Evolutionary conservation across 306 rosid species (phyloP).

Genomic region (Albizia julibrissin): DNA sequence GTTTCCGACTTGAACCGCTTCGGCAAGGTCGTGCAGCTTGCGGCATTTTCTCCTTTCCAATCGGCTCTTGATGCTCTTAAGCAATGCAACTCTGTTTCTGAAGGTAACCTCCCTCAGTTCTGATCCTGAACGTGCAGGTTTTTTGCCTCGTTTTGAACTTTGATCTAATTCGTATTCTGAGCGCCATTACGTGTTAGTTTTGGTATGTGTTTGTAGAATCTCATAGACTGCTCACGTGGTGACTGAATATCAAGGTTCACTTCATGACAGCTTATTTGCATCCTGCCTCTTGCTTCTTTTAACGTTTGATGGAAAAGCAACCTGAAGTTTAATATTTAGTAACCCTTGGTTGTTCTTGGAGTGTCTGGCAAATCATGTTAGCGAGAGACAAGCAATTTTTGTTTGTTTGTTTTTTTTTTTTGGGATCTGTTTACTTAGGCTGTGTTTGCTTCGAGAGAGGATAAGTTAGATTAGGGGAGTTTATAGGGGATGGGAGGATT

Average conservation of each 20-base stretch:
- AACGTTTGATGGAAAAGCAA: not conserved
- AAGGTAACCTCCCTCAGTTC: conserved; percentile 50
- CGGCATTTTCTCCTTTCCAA: conserved; percentile 78
- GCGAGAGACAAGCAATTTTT: not conserved
- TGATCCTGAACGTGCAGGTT: not conserved
- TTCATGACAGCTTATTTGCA: not conserved
- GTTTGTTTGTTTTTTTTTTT: not conserved
- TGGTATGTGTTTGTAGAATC: not conserved
- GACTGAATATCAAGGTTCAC: not conserved
- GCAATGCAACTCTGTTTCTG: conserved; percentile 83
- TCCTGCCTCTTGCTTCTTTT: not conserved
- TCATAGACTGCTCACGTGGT: not conserved
- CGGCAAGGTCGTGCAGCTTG: conserved; percentile 86
- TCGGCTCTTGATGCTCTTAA: conserved; percentile 88
- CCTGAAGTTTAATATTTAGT: not conserved
- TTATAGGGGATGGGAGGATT: no score
- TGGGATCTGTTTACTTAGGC: not conserved
- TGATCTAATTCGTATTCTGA: not conserved
- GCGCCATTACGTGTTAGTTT: not conserved
- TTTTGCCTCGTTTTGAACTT: not conserved
- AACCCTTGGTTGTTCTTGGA: not conserved
- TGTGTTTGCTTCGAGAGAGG: no score
- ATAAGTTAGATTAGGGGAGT: no score
- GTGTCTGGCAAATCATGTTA: not conserved
- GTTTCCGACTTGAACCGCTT: conserved; percentile 77